These are phyloP conservation scores for Boletus calvinii DNA, from an alignment of 1,284 basidiomycete species.

Conservation along the genomic window DNA sequence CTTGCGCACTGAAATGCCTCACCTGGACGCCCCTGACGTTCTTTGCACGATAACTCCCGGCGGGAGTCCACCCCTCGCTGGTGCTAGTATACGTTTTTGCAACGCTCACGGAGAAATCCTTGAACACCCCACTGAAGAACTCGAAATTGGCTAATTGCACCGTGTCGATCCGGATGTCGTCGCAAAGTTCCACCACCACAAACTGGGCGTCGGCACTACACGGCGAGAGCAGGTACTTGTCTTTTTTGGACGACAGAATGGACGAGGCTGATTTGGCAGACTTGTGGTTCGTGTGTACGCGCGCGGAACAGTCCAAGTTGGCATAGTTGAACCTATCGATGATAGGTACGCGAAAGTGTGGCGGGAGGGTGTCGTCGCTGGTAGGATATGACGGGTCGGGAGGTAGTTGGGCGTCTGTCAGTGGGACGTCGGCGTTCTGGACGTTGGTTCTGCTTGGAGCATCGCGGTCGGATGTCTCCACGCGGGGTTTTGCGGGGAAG, in stretches of 20 bases:
- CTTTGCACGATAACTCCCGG: slow-evolving; percentile 80
- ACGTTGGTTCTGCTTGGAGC: slow-evolving; percentile 11
- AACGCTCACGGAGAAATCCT: slow-evolving; percentile 86
- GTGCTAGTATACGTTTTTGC: slow-evolving; percentile 70
- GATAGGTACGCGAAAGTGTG: slow-evolving; percentile 66
- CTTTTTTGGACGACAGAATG: slow-evolving; percentile 88
- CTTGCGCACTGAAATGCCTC: slow-evolving; percentile 31
- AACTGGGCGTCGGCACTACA: slow-evolving; percentile 72
- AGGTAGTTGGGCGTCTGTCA: slow-evolving; percentile 1
- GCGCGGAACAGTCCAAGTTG: slow-evolving; percentile 88
- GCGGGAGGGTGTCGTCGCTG: slow-evolving; percentile 37
- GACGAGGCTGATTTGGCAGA: slow-evolving; percentile 82
- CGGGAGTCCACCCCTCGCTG: slow-evolving; percentile 67
- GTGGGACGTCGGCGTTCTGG: slow-evolving; percentile 8
- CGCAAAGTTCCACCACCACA: slow-evolving; percentile 94
- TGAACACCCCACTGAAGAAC: slow-evolving; percentile 97
- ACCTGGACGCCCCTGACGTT: slow-evolving; percentile 94
- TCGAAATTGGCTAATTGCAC: slow-evolving; percentile 96
- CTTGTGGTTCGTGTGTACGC: slow-evolving; percentile 82
- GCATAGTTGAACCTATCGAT: slow-evolving; percentile 93
- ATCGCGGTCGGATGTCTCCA: slow-evolving; percentile 34
- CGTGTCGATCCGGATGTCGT: slow-evolving; percentile 95
- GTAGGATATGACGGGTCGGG: slow-evolving; percentile 13
- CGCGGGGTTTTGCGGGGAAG: slow-evolving; percentile 29
- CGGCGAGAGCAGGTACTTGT: slow-evolving; percentile 96